Conservation (phyloP, 1,284 basidiomycete genomes). For the Pterula multifida region DNA sequence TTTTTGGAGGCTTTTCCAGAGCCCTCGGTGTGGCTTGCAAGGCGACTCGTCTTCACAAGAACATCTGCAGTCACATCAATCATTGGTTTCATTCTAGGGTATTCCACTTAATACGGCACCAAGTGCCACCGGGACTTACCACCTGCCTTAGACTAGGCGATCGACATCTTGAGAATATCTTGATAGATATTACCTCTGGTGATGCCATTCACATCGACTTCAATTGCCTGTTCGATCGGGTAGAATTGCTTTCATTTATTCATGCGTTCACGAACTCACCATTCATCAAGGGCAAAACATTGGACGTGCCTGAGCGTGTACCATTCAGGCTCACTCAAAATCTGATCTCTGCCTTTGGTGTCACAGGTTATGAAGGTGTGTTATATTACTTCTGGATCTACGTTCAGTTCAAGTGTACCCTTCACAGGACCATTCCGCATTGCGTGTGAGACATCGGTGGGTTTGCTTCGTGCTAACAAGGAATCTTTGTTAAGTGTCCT, state of each 20-base stretch:
- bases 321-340: conserved; percentile 97
- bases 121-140: neutral
- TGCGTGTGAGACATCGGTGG: conserved; percentile 86
- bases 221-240: conserved; percentile 97
- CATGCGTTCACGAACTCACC: conserved; percentile 1
- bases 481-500: conserved; percentile 94
- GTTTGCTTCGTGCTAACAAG: conserved; percentile 81
- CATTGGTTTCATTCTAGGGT: conserved; percentile 97
- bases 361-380: conserved; percentile 86
- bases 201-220: conserved; percentile 97
- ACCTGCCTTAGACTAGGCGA: conserved; percentile 73
- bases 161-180: conserved; percentile 93
- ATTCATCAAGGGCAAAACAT: conserved; percentile 61
- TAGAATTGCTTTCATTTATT: conserved; percentile 15
- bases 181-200: conserved; percentile 83
- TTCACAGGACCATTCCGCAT: conserved; percentile 86
- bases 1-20: conserved; percentile 96
- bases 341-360: conserved; percentile 85
- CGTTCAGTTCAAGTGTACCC: neutral
- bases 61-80: conserved; percentile 98
- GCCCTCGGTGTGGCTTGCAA: conserved; percentile 88
- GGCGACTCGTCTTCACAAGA: conserved; percentile 77
- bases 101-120: conserved; percentile 15
- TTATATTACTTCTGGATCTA: neutral
- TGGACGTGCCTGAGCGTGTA: conserved; percentile 88